Evolutionary conservation across 345 rosid species (phyloP), one percentile per base, ranked within the genome.

Genomic region (Punica granatum): DNA sequence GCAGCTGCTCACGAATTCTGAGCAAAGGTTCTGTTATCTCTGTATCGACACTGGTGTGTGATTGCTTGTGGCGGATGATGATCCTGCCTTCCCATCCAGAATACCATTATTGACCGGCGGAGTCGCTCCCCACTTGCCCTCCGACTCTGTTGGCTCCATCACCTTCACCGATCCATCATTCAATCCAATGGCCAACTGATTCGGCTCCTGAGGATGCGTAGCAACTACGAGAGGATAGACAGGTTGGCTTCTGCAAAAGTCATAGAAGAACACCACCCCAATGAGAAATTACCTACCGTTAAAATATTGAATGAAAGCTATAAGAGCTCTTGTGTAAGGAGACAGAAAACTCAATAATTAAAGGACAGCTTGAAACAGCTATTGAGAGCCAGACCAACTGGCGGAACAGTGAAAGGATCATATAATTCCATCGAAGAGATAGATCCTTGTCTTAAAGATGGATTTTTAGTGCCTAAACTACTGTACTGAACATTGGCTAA

Each of bases 21-120:
- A 56, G 33, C 15, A 30, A 33, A 30, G 61, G 32, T 33, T 13
- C 31, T 59, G 68, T 90, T 79, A 88, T 82, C 92, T 85, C 59
- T 84, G 90, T 32, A 83, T 67, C 67, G 79, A 91, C 75, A 90
- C 95, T 0, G 84, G 81, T 21, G 90, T 77, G 82, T 88, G 92
- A 84, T 83, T 88, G 85, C 92, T 85, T 49, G 89, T 80, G 4
- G 88, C 85, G 7, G 97, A 85, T 13, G 98, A 88, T 2, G 98
- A 83, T 2, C 90, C 73, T n/a, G 92, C 77, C 67, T 84, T 73
- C 30, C 90, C 84, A 46, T 75, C 87, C 67, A 84, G 72, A 30
- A 80, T 62, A 60, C 92, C 98, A 23, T 89, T 92, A 69, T 89
- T 89, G 18, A 64, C 58, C 0, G 92, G 89, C 1, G 90, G 88